Percentiles rank a stretch among this genome's conserved stretches.
Conservation (phyloP, 805 yeast genomes). For the Ogataea methanolica region DNA sequence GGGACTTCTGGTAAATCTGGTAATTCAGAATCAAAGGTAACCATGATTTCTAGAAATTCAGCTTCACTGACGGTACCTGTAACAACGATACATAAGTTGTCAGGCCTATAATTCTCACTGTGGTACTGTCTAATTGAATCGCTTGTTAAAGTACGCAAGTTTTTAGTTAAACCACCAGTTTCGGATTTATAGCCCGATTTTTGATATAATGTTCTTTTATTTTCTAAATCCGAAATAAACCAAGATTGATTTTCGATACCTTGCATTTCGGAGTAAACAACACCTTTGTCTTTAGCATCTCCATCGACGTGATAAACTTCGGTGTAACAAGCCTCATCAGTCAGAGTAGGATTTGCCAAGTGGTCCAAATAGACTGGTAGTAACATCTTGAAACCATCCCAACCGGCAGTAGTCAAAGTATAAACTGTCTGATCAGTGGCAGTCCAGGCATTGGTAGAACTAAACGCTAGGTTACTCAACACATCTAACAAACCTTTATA, state of each 20-base stretch:
- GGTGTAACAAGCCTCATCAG: constrained; percentile 86
- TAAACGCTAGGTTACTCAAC: constrained; percentile 76
- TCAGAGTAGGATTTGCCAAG: constrained; percentile 73
- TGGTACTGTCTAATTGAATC: constrained; percentile 78
- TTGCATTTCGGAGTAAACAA: constrained; percentile 96
- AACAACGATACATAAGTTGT: constrained; percentile 75
- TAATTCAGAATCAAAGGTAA: constrained; percentile 55
- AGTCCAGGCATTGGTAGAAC: constrained; percentile 96
- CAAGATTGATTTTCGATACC: constrained; percentile 79
- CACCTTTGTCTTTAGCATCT: constrained; percentile 87
- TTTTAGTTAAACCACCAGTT: constrained; percentile 85
- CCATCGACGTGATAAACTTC: constrained; percentile 96
- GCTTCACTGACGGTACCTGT: constrained; percentile 81
- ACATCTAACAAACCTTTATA: constrained; percentile 88
- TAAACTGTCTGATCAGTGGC: constrained; percentile 94
- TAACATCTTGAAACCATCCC: constrained; percentile 85
- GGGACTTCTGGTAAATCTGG: constrained; percentile 36
- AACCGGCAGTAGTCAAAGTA: constrained; percentile 87
- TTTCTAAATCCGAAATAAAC: constrained; percentile 56
- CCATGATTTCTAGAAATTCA: constrained; percentile 60
- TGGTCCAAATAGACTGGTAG: constrained; percentile 92
- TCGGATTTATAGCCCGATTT: constrained; percentile 85
- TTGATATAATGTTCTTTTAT: constrained; percentile 53
- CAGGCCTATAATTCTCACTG: constrained; percentile 65
- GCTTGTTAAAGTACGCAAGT: constrained; percentile 67